Conservation (phyloP, 306 rosid genomes). For the Vigna hirtella region DNA sequence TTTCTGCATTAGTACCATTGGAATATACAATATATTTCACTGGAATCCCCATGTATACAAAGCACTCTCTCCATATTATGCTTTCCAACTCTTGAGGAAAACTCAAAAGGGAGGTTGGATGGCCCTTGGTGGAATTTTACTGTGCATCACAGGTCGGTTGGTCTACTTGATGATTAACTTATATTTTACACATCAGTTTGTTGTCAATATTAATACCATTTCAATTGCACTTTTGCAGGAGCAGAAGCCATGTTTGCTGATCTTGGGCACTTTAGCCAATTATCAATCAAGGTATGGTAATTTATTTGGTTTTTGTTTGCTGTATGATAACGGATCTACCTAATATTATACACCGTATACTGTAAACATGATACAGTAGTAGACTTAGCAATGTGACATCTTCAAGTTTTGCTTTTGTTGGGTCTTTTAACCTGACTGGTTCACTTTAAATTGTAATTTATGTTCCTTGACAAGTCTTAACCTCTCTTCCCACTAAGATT, state of each 20-base stretch:
- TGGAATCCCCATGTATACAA: conserved; percentile 74
- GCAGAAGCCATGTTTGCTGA: conserved; percentile 99
- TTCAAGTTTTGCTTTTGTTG: conserved; percentile 20
- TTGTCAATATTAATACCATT: conserved; percentile 20
- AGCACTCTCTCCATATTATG: conserved; percentile 87
- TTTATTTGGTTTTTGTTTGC: conserved; percentile 1
- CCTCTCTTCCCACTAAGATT: background rate
- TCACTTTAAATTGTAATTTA: conserved; percentile 28
- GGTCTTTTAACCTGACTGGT: background rate
- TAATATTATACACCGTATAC: conserved; percentile 16
- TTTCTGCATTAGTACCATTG: conserved; percentile 79
- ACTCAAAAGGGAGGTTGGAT: conserved; percentile 79
- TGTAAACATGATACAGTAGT: background rate
- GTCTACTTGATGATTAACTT: conserved; percentile 40
- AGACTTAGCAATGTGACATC: background rate
- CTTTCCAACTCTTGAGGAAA: conserved; percentile 68
- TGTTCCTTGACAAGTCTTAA: conserved; percentile 13
- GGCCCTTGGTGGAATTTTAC: conserved; percentile 93
- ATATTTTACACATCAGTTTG: background rate
- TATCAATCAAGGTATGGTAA: conserved; percentile 79
- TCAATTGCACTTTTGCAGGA: conserved; percentile 58
- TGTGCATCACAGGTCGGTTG: conserved; percentile 82
- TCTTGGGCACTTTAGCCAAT: conserved; percentile 94
- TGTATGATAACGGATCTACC: background rate
- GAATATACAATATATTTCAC: conserved; percentile 80